Evolutionary conservation across 2,329 filamentous ascomycete genomes (phyloP), one percentile per base, ranked within the genome.

Genomic region (Ampelomyces quisqualis): DNA sequence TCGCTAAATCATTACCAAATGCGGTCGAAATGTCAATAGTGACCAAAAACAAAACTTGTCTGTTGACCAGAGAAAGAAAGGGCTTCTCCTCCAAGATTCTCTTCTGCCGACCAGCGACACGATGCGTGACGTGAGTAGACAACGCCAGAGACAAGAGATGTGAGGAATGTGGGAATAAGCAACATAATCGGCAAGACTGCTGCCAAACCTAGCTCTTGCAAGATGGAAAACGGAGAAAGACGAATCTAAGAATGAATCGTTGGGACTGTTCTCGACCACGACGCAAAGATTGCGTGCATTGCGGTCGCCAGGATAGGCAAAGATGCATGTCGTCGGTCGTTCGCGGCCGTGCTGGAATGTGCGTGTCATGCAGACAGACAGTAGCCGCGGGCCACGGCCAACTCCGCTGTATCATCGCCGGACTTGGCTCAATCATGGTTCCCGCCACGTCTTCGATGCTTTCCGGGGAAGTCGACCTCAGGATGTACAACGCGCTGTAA

Each of bases 391-490:
- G 17, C 38, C 26, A 45, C 51, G 54, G 55, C 49, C 13, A 35
- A 23, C 42, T 45, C 42, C 53, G 46, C 38, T 38, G 47, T 28
- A 32, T 3, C 30, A 8, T 21, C 30, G 32, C 19, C 22, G 15
- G 13, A 21, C 15, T 30, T 17, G 31, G 29, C 47, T 64, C 54
- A 65, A 41, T 66, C 65, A 45, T 64, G 60, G 43, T 61, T 64
- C 13, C 67, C 68, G 34, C 70, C 68, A 33, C 72, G 67, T 31
- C 67, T 57, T 28, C 71, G 67, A 48, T 75, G 69, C 70, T 84
- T 85, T 55, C 87, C 85, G n/a, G 85, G 84, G 56, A 88, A 84
- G 49, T 90, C 86, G 40, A 91, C 79, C 47, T 95, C 88, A 0
- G 91, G 90, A 68, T 96, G 91, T 50, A 94, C 91, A 34, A 96